A percentile compares a stretch with the other conserved stretches of the same genome.
These are phyloP conservation scores for Sicyos edulis DNA, from an alignment of 306 rosid genomes.

Conservation along the genomic window DNA sequence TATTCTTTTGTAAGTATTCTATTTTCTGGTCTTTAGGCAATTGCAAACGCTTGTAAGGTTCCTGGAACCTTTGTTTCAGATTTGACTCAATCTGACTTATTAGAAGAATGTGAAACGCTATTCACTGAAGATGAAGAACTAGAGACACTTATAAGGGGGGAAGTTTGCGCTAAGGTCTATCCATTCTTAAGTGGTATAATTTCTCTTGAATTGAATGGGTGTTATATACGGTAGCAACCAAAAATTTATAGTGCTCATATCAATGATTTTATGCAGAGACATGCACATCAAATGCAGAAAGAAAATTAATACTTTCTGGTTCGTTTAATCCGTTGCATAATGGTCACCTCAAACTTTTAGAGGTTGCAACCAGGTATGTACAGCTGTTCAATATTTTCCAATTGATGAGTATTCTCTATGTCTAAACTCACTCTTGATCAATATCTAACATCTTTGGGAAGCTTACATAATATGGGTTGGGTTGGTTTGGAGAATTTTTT, in stretches of 20 bases:
- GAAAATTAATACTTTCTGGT: slow-evolving; percentile 74
- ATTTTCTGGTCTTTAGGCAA: slow-evolving; percentile 58
- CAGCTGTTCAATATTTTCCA: slow-evolving; percentile 8
- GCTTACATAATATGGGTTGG: neutral
- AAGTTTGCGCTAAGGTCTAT: slow-evolving; percentile 73
- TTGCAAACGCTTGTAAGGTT: slow-evolving; percentile 76
- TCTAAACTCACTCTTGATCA: slow-evolving; percentile 7
- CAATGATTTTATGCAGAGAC: slow-evolving; percentile 33
- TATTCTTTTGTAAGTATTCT: slow-evolving; percentile 13
- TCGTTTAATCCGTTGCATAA: slow-evolving; percentile 91
- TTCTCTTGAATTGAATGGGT: slow-evolving; percentile 19
- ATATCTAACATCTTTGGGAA: slow-evolving; percentile 4
- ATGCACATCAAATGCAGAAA: slow-evolving; percentile 37
- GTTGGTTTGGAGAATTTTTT: too few relatives aligned
- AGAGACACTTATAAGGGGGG: slow-evolving; percentile 70
- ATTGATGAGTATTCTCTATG: neutral
- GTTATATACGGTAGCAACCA: neutral
- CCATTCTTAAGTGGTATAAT: slow-evolving; percentile 66
- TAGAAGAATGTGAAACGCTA: slow-evolving; percentile 48
- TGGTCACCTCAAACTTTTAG: slow-evolving; percentile 80
- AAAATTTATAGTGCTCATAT: neutral
- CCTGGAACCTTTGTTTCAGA: slow-evolving; percentile 47
- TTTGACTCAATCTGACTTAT: slow-evolving; percentile 55
- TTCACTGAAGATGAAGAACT: slow-evolving; percentile 67
- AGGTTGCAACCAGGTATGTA: slow-evolving; percentile 74